Conservation (phyloP, 352 stramenopile species). For the Pythium myriotylum region DNA sequence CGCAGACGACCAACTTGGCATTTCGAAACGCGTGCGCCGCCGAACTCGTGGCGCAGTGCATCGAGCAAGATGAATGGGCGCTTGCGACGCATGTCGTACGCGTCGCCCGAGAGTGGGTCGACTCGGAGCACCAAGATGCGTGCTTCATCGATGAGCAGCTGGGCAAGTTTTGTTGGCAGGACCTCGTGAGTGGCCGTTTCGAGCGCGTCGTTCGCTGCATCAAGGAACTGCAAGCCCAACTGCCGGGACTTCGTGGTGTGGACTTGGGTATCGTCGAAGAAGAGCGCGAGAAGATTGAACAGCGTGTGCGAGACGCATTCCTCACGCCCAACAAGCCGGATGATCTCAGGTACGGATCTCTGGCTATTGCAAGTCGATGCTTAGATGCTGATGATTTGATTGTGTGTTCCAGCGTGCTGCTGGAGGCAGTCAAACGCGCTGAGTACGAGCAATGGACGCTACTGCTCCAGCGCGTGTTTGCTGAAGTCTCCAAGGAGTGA, state of each 20-base stretch:
- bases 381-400: background rate
- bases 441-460: constrained; percentile 29
- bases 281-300: constrained; percentile 8
- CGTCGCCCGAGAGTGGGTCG: constrained; percentile 80
- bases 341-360: constrained; percentile 15
- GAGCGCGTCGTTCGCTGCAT: constrained; percentile 70
- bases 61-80: constrained; percentile 77
- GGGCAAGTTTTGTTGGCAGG: constrained; percentile 49
- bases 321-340: constrained; percentile 13
- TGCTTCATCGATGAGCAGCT: constrained; percentile 70
- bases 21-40: constrained; percentile 61
- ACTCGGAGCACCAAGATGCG: constrained; percentile 24
- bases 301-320: constrained; percentile 23
- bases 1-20: constrained; percentile 12
- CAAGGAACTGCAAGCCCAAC: constrained; percentile 61
- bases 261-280: constrained; percentile 13
- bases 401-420: constrained; percentile 19
- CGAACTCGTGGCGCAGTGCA: constrained; percentile 65
- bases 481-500: too few species aligned
- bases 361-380: background rate
- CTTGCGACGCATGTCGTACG: constrained; percentile 79
- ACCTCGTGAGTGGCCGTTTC: constrained; percentile 60
- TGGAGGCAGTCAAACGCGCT: constrained; percentile 25
- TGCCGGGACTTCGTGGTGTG: constrained; percentile 34
- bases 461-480: constrained; percentile 17